A percentile compares a stretch with the other conserved stretches of the same genome.
These are phyloP conservation scores for Synchytrium microbalum DNA, from an alignment of 371 early-diverging fungal species.

Conservation along the genomic window DNA sequence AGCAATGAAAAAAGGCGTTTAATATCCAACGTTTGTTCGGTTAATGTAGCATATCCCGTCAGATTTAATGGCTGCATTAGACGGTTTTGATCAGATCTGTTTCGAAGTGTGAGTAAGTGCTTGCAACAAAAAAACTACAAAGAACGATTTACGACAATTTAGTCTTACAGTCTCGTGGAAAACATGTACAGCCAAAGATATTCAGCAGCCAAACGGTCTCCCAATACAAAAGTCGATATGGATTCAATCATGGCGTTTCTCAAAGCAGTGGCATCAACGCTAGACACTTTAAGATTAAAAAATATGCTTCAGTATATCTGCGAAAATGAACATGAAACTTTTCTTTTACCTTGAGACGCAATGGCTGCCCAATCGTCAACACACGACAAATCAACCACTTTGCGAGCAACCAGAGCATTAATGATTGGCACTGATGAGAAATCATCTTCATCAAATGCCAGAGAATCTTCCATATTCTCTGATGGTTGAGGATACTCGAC, in stretches of 20 bases:
- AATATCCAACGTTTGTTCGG: neutral
- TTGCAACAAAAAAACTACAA: too few species aligned
- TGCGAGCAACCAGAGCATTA: neutral
- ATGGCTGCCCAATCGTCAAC: too few species aligned
- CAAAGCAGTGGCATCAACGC: neutral
- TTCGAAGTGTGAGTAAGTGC: constrained; percentile 68
- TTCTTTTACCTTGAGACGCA: too few species aligned
- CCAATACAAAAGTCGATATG: neutral
- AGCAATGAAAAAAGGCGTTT: neutral
- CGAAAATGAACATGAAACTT: too few species aligned
- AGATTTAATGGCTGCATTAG: neutral
- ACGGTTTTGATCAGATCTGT: constrained; percentile 53
- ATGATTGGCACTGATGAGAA: neutral
- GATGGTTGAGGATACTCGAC: neutral
- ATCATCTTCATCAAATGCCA: neutral
- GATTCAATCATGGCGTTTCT: neutral
- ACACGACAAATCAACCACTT: too few species aligned
- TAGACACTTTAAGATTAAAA: too few species aligned
- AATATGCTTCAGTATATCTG: too few species aligned
- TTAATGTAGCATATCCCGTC: neutral
- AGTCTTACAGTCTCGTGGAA: too few species aligned
- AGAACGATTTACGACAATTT: too few species aligned
- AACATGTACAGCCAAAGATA: neutral
- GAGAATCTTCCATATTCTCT: neutral
- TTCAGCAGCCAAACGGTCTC: neutral